Base-by-base conservation (phyloP, 106 monocot genomes). In the Allium cepa region DNA sequence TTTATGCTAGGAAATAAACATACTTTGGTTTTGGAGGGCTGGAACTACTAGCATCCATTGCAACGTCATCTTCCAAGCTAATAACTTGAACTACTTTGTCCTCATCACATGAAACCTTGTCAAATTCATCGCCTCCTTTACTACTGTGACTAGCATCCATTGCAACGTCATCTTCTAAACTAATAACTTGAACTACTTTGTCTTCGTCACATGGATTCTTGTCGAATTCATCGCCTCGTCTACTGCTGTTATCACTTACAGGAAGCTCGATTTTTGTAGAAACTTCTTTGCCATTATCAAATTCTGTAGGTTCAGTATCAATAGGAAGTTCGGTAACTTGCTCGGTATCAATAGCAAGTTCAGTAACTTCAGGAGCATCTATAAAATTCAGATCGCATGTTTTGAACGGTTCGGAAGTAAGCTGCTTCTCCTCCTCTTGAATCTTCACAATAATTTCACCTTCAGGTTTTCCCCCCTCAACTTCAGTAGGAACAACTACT, bases 311-410 rank as follows among this genome's bases (percentile, higher is more conserved):
- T 18, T 56, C 50, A 71, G 71, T 56, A 22, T 52, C 16, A 63
- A 78, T 18, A 49, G 69, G 26, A 26, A 66, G 46, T 27, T 17
- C 15, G 46, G 69, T 71, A 9, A 75, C 76, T 6, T 51, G 45
- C 8, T 69, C 63, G 70, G 71, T 66, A 77, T 70, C 76, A 57
- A 71, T 65, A 49, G 76, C 72, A 72, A 84, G 72, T 53, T 91
- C 84, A 67, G 69, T 71, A 27, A 78, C 69, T 57, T 85, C 87
- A 71, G 82, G 82, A 53, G 73, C 59, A 69, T 68, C 82, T 49
- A 72, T 74, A 58, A 92, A 82, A 63, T 92, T 92, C 26, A 92
- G 92, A 69, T 92, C 92, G 48, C 77, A 79, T 36, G 80, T 85
- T 62, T 78, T 84, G 55, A 83, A 82, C n/a, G 85, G 74, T 17